phyloP scores from a whole-genome alignment of 306 rosid genomes.

The Rubus parviflorus region DNA sequence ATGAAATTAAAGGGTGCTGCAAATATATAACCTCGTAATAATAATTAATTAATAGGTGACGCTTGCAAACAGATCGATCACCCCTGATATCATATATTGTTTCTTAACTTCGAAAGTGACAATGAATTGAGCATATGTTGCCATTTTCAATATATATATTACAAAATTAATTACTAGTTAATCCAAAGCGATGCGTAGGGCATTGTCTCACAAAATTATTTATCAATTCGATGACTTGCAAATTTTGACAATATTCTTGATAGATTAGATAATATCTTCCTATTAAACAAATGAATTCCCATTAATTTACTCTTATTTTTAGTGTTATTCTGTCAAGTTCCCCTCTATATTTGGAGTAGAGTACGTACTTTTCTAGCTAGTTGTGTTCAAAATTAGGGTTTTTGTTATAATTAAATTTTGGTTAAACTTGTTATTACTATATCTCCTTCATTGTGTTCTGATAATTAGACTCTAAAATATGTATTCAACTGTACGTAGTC shows the following conservation, averaged over 20 bases:
- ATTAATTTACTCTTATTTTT: not conserved
- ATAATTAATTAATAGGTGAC: not conserved
- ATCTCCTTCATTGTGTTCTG: too few species aligned
- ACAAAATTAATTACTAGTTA: too few species aligned
- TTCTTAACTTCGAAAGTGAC: slow-evolving; percentile 12
- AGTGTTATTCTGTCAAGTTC: not conserved
- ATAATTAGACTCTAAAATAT: not conserved
- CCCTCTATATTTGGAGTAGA: not conserved
- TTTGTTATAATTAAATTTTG: too few species aligned
- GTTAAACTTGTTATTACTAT: too few species aligned
- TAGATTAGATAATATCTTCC: not conserved
- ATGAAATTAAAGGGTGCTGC: not conserved
- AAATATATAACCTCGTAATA: not conserved
- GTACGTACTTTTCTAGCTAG: too few species aligned
- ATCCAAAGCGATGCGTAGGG: not conserved
- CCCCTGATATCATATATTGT: not conserved
- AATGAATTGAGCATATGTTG: not conserved
- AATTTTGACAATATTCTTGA: not conserved
- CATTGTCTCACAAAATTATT: not conserved
- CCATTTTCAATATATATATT: not conserved
- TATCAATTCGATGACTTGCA: not conserved
- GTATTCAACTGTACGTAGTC: not conserved
- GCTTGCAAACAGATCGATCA: not conserved
- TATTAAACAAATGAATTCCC: not conserved
- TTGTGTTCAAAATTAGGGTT: too few species aligned